Base-by-base conservation (phyloP, 805 yeast species). In the Tetrapisispora taiwanensis region DNA sequence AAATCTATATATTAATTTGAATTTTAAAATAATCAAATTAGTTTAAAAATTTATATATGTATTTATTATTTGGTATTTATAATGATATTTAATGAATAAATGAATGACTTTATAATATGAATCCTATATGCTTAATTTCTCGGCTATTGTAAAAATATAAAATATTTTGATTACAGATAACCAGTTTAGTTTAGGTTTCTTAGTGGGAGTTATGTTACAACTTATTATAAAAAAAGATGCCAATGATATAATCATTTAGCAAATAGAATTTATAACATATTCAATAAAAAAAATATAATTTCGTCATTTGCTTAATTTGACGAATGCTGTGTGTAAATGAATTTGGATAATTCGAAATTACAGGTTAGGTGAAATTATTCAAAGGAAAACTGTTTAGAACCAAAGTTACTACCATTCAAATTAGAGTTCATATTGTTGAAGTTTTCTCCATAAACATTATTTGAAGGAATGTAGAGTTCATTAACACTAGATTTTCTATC, bases 71-170 rank as follows among this genome's bases (percentile, higher is more conserved):
- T 35, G 41, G 37, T 37, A 44, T 28, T 28, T 28, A 28, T 28
- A 38, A 39, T 38, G 20, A 28, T 15, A 42, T 37, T 41, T 37
- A 42, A 33, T 42, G 37, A 39, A 36, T 39, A 30, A 46, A 38
- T 42, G 30, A 36, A 30, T 38, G 39, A 36, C 19, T 24, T 8
- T 15, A 6, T n/a, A 17, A 28, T 7, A 8, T 24, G 34, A 37
- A 28, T 30, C 26, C 20, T 9, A 7, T 3, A 18, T 10, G 4
- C 7, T 17, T 19, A 17, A 15, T 14, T 7, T 17, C 13, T 5
- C 17, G 26, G 26, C 8, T 6, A 22, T 22, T 6, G 26, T 22
- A 6, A 6, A 22, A 6, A 22, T 22, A 6, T 22, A 6, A 6
- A 22, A 5, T 22, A 22, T 8, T 8, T 5, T 22, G 8, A 22